phyloP scores from a whole-genome alignment of 805 yeast species.

The Cyberlindnera lachancei region DNA sequence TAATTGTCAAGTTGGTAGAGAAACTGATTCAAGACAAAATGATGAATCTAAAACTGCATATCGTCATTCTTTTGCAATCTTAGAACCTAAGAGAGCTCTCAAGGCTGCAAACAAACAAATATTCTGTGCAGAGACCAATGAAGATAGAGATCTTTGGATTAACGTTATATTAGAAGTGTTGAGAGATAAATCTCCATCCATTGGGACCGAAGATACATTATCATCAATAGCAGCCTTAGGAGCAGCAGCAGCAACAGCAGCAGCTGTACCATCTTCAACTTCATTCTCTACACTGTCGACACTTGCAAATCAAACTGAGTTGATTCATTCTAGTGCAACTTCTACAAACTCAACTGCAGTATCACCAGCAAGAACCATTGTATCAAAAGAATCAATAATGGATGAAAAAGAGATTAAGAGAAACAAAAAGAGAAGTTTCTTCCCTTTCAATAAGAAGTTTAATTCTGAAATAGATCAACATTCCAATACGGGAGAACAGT shows the following conservation, averaged over 20 bases:
- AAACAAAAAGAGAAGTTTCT: conserved; percentile 48
- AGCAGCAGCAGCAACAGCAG: no score
- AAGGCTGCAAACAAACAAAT: conserved; percentile 38
- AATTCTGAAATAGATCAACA: conserved; percentile 6
- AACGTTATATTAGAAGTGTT: conserved; percentile 32
- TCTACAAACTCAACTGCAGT: neutral
- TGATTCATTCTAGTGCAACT: neutral
- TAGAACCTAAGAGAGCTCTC: conserved; percentile 35
- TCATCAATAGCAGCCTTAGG: no score
- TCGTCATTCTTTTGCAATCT: conserved; percentile 52
- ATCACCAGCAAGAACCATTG: neutral
- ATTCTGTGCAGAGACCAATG: conserved; percentile 73
- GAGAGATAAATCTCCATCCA: conserved; percentile 13
- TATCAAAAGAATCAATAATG: conserved; percentile 7
- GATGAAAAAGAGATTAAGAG: conserved; percentile 33
- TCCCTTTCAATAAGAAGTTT: conserved; percentile 42
- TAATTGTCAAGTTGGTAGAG: conserved; percentile 51
- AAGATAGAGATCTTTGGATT: conserved; percentile 72
- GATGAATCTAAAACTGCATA: conserved; percentile 28
- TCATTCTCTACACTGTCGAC: neutral
- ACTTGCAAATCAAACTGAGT: neutral
- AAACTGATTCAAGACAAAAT: conserved; percentile 24
- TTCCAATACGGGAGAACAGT: neutral
- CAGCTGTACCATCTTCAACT: no score
- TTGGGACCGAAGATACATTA: conserved; percentile 6